Conservation (phyloP, 139 green algal species). For the Asterochloris erici region DNA sequence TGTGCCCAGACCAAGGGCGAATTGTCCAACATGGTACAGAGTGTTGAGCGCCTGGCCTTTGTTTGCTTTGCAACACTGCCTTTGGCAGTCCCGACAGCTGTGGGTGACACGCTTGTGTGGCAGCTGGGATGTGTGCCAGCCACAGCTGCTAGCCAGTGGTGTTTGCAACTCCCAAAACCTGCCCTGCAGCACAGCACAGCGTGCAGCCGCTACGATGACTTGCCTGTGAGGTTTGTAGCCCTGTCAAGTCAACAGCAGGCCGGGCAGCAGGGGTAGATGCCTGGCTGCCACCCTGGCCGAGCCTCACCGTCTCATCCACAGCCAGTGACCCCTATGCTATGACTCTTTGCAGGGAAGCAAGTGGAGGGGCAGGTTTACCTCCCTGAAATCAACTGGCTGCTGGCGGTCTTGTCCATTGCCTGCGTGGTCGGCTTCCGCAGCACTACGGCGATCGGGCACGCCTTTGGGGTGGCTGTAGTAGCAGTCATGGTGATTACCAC, state of each 20-base stretch:
- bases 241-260: neutral
- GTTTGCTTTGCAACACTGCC: too few relatives aligned
- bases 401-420: constrained; percentile 6
- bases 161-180: neutral
- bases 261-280: neutral
- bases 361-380: constrained; percentile 54
- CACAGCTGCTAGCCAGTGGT: too few relatives aligned
- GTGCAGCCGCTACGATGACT: neutral
- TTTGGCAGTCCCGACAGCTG: too few relatives aligned
- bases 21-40: too few relatives aligned
- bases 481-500: constrained; percentile 20
- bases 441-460: constrained; percentile 1
- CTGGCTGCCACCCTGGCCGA: neutral
- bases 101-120: too few relatives aligned
- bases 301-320: neutral
- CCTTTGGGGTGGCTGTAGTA: constrained; percentile 6
- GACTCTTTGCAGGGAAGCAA: neutral
- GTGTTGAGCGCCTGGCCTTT: too few relatives aligned
- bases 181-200: neutral
- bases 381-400: constrained; percentile 16
- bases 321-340: neutral
- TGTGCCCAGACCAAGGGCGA: too few relatives aligned
- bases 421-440: constrained; percentile 7
- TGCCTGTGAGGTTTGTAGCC: neutral
- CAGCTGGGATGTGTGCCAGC: too few relatives aligned